Percentiles rank a stretch among this genome's conserved stretches.
Evolutionary conservation across 768 basidiomycete species (phyloP).

Genomic region (Suillus cothurnatus): DNA sequence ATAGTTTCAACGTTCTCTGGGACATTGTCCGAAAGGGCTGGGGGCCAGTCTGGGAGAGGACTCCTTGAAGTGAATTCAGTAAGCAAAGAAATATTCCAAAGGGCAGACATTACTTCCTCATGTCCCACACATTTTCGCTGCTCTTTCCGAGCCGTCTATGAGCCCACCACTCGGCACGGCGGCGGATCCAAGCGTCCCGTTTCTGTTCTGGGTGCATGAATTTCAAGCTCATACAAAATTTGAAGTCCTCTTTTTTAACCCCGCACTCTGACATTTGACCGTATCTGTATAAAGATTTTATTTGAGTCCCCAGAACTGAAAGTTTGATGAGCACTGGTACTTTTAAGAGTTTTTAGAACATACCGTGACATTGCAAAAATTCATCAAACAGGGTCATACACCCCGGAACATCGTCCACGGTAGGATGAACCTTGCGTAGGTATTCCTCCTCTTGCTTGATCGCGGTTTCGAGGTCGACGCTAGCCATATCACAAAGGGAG

Average conservation of each 20-base stretch:
- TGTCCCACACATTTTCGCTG: conserved; percentile 95
- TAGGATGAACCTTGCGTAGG: conserved; percentile 68
- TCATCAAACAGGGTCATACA: conserved; percentile 78
- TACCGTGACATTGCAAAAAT: conserved; percentile 72
- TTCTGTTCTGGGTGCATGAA: conserved; percentile 74
- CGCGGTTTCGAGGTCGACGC: conserved; percentile 53
- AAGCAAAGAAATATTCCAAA: not conserved
- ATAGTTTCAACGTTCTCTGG: conserved; percentile 26
- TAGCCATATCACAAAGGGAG: conserved; percentile 30
- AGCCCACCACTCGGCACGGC: conserved; percentile 96
- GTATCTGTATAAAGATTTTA: conserved; percentile 85
- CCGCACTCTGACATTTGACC: conserved; percentile 74
- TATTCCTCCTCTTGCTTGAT: conserved; percentile 71
- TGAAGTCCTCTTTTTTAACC: conserved; percentile 87
- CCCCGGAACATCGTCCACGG: conserved; percentile 75
- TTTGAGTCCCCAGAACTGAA: conserved; percentile 75
- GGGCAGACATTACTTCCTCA: conserved; percentile 64
- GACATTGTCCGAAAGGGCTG: conserved; percentile 22
- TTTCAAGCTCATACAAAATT: conserved; percentile 90
- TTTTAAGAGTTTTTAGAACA: conserved; percentile 16
- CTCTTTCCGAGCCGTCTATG: conserved; percentile 69
- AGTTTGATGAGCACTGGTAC: conserved; percentile 13
- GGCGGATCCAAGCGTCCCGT: conserved; percentile 81
- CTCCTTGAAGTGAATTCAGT: conserved; percentile 8
- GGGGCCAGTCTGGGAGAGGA: conserved; percentile 30